These are phyloP conservation scores for Heracleum sosnowskyi DNA, from an alignment of 129 eudicot species.

Conservation along the genomic window DNA sequence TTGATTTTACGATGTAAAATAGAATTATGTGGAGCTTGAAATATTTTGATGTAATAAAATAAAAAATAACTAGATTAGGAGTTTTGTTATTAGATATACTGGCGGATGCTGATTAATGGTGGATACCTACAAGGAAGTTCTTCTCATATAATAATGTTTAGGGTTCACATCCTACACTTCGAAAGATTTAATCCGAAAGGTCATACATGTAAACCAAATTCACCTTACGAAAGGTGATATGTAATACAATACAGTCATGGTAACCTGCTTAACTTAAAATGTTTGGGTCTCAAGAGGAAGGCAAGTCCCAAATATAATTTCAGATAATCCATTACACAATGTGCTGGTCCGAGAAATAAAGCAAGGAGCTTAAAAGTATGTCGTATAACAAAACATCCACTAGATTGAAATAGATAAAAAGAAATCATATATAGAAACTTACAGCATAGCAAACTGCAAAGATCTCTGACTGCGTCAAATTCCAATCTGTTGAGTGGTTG, in stretches of 20 bases:
- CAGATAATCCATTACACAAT: neutral
- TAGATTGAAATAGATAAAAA: neutral
- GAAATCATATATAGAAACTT: constrained; percentile 29
- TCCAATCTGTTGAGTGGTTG: constrained; percentile 60
- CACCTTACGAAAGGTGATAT: neutral
- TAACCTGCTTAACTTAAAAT: neutral
- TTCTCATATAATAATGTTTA: neutral
- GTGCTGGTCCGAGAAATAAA: neutral
- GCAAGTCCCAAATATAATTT: neutral
- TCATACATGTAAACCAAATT: neutral
- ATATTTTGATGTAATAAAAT: neutral
- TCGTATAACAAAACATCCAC: neutral
- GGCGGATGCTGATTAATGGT: neutral
- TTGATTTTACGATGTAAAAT: neutral
- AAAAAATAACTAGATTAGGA: neutral
- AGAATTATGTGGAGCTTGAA: neutral
- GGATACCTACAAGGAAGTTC: neutral
- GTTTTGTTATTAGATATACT: neutral
- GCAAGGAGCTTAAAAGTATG: neutral
- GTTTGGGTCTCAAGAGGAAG: neutral
- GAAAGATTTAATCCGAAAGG: neutral
- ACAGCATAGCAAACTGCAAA: constrained; percentile 88
- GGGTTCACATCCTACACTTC: neutral
- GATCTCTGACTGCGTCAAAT: constrained; percentile 58
- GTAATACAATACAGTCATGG: neutral